Evolutionary conservation across 169 alveolate genomes (phyloP), one percentile per base, ranked within the genome.

Genomic region (Plasmodium relictum): DNA sequence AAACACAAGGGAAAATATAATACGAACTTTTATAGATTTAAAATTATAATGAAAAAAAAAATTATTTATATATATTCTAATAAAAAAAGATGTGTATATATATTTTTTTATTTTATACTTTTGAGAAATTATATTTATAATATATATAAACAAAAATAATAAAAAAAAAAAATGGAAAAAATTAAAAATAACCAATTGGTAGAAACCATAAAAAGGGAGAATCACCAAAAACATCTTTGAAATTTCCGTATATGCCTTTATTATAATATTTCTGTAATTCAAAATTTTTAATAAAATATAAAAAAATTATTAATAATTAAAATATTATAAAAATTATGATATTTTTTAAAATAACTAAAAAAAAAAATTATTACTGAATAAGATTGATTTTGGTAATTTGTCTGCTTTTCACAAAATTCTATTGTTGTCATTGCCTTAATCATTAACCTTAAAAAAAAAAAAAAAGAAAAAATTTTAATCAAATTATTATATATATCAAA

Each of bases 331-430:
- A n/a, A n/a, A n/a, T n/a, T n/a, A n/a, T n/a, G n/a, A n/a, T n/a
- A n/a, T n/a, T n/a, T n/a, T n/a, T n/a, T n/a, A n/a, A n/a, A n/a
- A n/a, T n/a, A n/a, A n/a, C n/a, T n/a, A 6, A 44, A 22, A 73
- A 56, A 73, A 73, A 54, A 44, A 73, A 12, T n/a, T 39, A 24
- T 62, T 76, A 76, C 88, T 24, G 89, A 65, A 41, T 80, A 80
- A 3, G 89, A 50, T 59, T 80, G 89, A 44, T 80, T 80, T 16
- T 44, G 89, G 76, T 71, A 85, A 71, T 71, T 83, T 45, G 94
- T 78, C 65, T 92, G 93, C 91, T 96, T 96, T 89, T 96, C 98
- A 80, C 97, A 94, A 83, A 95, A 94, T 69, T 96, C 98, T 26
- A 96, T 94, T n/a, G 98, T 95, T 12, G 98, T 96, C 92, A 92